Evolutionary conservation across 163 green algal species (phyloP), one percentile per base, ranked within the genome.

Genomic region (Chloromonas sp.): DNA sequence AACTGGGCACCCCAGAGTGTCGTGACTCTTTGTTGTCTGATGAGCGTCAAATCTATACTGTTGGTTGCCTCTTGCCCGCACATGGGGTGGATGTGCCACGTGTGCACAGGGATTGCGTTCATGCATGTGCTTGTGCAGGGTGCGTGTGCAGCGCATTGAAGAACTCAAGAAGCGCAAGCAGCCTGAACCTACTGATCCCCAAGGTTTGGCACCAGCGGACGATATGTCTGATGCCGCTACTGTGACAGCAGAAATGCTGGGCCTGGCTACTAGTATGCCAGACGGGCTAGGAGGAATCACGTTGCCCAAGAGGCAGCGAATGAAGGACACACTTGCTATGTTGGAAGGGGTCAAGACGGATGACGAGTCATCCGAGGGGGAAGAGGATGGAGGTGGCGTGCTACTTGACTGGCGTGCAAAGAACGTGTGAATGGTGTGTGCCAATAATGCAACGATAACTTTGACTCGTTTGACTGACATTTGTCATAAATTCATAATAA

Each of bases 141-240:
- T 82, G 57, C 78, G 78, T 2, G 2, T 82, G 78, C 78, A 82
- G 78, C 78, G 78, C 36, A 15, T 82, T 70, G 78, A 5, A 2
- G 58, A 82, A 14, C 15, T 82, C 3, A 61, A 82, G n/a, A 5
- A 82, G 57, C 58, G 2, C 58, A 81, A 81, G 76, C 13, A 57
- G 14, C 76, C 3, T 36, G 36, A 36, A 36, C 36, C 36, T 36
- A 36, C 36, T 36, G 36, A 36, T 36, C 36, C 36, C 36, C 36
- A 36, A 36, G 36, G 36, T 36, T 36, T 36, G 36, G 36, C 36
- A 36, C 36, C 36, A 36, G 36, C 36, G 36, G 36, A 36, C 36
- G 36, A 36, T 36, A 36, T 74, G 66, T 11, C 66, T 74, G 66
- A 74, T 5, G 66, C 66, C 66, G 66, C 66, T 11, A 74, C 66